Evolutionary conservation across 2,329 filamentous ascomycete species (phyloP).

Genomic region (Fusarium anguioides): DNA sequence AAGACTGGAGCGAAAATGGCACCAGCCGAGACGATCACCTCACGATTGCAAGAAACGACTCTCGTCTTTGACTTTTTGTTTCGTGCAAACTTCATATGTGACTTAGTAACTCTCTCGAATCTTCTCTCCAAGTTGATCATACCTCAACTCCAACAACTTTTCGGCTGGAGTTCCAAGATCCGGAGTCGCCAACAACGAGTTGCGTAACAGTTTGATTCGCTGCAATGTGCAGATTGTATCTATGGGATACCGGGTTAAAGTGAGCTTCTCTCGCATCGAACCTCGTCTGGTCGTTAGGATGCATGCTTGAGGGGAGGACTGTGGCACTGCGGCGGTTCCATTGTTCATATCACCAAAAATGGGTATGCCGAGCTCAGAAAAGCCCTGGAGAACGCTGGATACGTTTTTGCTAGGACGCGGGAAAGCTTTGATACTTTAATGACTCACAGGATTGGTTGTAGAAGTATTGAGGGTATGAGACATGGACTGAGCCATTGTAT

Average conservation of each 20-base stretch:
- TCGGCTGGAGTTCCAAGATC: too few relatives aligned
- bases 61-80: neutral
- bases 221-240: too few relatives aligned
- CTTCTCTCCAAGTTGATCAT: too few relatives aligned
- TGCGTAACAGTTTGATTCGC: too few relatives aligned
- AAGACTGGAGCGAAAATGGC: too few relatives aligned
- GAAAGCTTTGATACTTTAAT: neutral
- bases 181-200: too few relatives aligned
- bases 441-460: conserved; percentile 16
- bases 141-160: too few relatives aligned
- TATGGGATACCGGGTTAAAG: neutral
- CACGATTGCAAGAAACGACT: neutral
- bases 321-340: conserved; percentile 16
- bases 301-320: conserved; percentile 29
- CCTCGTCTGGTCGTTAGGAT: conserved; percentile 11
- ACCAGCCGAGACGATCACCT: conserved; percentile 25
- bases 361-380: conserved; percentile 20
- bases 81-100: conserved; percentile 18
- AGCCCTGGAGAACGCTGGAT: conserved; percentile 17
- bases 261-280: conserved; percentile 24
- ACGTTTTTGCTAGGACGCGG: neutral
- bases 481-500: conserved; percentile 15
- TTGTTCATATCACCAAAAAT: conserved; percentile 22
- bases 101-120: too few relatives aligned
- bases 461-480: conserved; percentile 24